A percentile compares a stretch with the other conserved stretches of the same genome.
Evolutionary conservation across 768 basidiomycete genomes (phyloP).

Genomic region (Pleurotus djamor): DNA sequence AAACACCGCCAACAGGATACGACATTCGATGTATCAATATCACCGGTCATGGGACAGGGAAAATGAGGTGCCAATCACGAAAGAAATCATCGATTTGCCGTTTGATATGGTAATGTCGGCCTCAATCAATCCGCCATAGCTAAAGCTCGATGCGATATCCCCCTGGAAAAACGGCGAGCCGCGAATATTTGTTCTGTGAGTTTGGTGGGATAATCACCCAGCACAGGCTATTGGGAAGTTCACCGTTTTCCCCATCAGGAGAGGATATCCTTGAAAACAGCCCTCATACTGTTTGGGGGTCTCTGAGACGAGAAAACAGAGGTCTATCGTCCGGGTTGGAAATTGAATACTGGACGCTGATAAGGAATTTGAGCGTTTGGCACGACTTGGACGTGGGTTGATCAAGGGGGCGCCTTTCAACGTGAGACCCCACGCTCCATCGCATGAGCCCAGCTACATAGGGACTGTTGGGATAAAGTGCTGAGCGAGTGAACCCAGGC

Average conservation of each 20-base stretch:
- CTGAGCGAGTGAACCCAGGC: neutral
- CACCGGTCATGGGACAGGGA: neutral
- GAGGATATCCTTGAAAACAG: neutral
- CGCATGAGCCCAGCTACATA: neutral
- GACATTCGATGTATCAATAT: neutral
- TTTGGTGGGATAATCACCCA: neutral
- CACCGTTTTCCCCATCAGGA: slow-evolving; percentile 4
- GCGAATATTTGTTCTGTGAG: neutral
- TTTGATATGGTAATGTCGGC: neutral
- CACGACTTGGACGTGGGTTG: no score
- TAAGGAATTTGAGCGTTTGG: neutral
- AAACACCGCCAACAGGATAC: neutral
- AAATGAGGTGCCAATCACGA: neutral
- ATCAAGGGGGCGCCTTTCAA: no score
- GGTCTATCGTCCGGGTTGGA: no score
- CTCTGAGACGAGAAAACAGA: neutral
- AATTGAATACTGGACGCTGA: neutral
- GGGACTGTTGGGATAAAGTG: neutral
- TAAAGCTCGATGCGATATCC: neutral
- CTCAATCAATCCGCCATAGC: neutral
- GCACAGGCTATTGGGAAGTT: neutral
- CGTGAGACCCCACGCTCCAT: neutral
- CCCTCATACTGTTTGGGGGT: neutral
- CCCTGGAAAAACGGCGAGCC: neutral
- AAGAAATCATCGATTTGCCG: neutral